These are phyloP conservation scores for Starmerella gropengiesseri DNA, from an alignment of 805 yeast species.

Conservation along the genomic window DNA sequence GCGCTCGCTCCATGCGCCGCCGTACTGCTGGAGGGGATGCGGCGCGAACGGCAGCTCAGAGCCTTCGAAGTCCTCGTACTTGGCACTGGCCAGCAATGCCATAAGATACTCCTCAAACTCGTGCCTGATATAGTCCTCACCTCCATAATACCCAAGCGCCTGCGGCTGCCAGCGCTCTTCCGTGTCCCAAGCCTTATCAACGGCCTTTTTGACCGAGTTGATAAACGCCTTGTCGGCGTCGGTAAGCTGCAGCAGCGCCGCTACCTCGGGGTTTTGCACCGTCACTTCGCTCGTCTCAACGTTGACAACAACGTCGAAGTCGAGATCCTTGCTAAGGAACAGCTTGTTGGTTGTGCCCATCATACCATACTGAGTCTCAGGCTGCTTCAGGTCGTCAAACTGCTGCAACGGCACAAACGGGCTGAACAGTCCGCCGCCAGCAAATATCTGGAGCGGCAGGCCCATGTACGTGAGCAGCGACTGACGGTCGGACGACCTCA, in stretches of 20 bases:
- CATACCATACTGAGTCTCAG: conserved; percentile 51
- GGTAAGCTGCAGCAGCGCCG: conserved; percentile 38
- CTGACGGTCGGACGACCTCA: conserved; percentile 65
- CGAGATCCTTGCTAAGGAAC: conserved; percentile 51
- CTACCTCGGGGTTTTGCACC: conserved; percentile 36
- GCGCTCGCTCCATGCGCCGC: conserved; percentile 35
- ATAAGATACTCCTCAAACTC: conserved; percentile 84
- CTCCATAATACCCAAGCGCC: conserved; percentile 47
- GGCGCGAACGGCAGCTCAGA: conserved; percentile 8
- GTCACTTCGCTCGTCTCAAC: conserved; percentile 39
- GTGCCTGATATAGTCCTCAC: conserved; percentile 79
- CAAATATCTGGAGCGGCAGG: conserved; percentile 75
- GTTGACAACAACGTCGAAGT: conserved; percentile 63
- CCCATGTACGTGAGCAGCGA: conserved; percentile 76
- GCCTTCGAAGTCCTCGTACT: conserved; percentile 34
- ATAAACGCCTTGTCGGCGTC: conserved; percentile 68
- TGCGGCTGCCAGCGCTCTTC: conserved; percentile 34
- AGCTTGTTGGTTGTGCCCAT: conserved; percentile 85
- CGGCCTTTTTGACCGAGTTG: conserved; percentile 43
- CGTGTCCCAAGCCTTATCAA: conserved; percentile 35
- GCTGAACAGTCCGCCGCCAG: conserved; percentile 75
- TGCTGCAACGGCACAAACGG: conserved; percentile 95
- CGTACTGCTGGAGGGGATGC: conserved; percentile 36
- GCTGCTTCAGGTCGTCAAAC: conserved; percentile 53
- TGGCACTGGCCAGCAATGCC: conserved; percentile 60